A percentile compares a stretch with the other conserved stretches of the same genome.
Conservation (phyloP, 345 rosid genomes). For the Trapa bicornis region DNA sequence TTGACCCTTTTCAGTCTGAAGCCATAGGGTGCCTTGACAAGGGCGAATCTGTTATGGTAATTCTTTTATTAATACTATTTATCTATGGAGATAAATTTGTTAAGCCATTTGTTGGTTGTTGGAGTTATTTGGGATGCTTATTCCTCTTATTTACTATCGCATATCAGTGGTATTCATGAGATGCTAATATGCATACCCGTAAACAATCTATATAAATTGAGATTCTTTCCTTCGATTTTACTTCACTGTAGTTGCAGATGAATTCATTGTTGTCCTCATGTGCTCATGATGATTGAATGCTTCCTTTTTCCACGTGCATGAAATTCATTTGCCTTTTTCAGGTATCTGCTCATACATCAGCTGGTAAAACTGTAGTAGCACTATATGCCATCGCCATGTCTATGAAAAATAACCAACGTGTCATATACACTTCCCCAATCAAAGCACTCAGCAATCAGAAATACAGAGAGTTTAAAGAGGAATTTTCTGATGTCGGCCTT, state of each 20-base stretch:
- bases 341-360: conserved; percentile 99
- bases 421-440: conserved; percentile 88
- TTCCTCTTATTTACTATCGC: background rate
- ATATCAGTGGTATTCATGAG: background rate
- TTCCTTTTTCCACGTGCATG: background rate
- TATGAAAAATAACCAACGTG: conserved; percentile 70
- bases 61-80: background rate
- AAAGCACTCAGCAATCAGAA: conserved; percentile 96
- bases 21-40: conserved; percentile 82
- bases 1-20: conserved; percentile 91
- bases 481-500: conserved; percentile 94
- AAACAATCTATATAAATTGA: background rate
- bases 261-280: background rate
- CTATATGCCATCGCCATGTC: conserved; percentile 95
- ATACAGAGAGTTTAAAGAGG: conserved; percentile 90
- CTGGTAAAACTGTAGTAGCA: conserved; percentile 97
- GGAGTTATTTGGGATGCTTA: background rate
- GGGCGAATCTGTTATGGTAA: conserved; percentile 88
- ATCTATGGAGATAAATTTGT: background rate
- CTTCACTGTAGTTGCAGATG: background rate
- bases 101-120: background rate
- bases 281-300: background rate
- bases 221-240: background rate
- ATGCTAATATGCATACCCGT: background rate
- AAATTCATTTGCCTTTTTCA: conserved; percentile 4